Base-by-base conservation (phyloP, 2,329 filamentous ascomycete genomes). In the Monosporascus sp. region DNA sequence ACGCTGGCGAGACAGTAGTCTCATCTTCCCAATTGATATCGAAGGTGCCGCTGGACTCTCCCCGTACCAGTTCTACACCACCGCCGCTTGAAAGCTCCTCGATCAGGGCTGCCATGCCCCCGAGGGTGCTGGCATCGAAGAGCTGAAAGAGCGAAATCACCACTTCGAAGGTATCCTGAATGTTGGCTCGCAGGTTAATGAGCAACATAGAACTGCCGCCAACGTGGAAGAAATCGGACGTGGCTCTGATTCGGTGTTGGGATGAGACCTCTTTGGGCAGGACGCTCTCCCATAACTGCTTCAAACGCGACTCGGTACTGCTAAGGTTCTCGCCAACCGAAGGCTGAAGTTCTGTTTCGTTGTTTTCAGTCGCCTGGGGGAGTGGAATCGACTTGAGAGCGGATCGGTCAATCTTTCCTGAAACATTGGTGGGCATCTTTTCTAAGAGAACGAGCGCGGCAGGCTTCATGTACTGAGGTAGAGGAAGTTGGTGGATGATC, bases 191-290 rank as follows among this genome's bases (percentile, higher is more conserved):
- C 0, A 80, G 67, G 2, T 64, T 53, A 8, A 76, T 59, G 2
- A 75, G 54, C 1, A 72, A 60, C 14, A 75, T 52, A 0, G 73
- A 76, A 54, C 67, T 74, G 6, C 73, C 74, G 3, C 73, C 74
- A 3, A 69, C 57, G 0, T 50, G 52, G 62, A 75, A 76, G 60
- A 77, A 75, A 58, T 72, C 65, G 6, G 71, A 62, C 8, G 58
- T 18, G 7, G 7, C 11, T 11, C 8, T 41, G 38, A 41, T 41
- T 8, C n/a, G 7, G 6, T n/a, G n/a, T 6, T 41, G 9, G 6
- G 7, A 9, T 6, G 6, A n/a, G 7, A n/a, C 7, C 7, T n/a
- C 39, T 22, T 49, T 17, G 8, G 48, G 17, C 8, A 49, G 31
- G 4, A 49, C 48, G 17, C 39, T 17, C 9, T 49, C 31, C 48